Base-by-base conservation (phyloP, 2,329 filamentous ascomycete genomes). In the Hymenoscyphus repandus region DNA sequence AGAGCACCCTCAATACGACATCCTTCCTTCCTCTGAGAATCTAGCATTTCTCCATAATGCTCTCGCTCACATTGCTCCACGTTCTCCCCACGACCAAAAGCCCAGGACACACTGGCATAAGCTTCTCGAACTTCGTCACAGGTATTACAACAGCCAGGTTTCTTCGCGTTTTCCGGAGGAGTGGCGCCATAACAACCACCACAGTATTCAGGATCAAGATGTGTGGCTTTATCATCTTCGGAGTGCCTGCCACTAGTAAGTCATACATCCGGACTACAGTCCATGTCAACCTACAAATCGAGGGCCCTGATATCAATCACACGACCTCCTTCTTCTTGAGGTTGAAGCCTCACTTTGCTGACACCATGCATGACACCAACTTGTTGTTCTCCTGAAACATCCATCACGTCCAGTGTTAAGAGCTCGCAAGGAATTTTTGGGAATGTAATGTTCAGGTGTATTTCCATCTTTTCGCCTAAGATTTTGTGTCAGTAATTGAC, bases 391-490 rank as follows among this genome's bases (percentile, higher is more conserved):
- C 93, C 93, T 18, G 90, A 96, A 22, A 97, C 92, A 72, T 99
- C 93, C 93, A 99, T 99, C 50, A 99, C 92, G 69, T 99, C 93
- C 62, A 99, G 84, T 11, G 93, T 96, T 59, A 97, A 77, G 46
- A 99, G 82, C 70, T 97, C 92, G 73, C 93, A 99, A 9, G 93
- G 93, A 60, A 99, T 80, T 56, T 85, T 84, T 9, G 93, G 93
- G 68, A 99, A 99, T 42, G 90, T 93, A 53, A 99, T 85, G 74
- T 99, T 99, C 71, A 99, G 80, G 69, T 96, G 90, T 59, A 99
- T 99, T 69, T 97, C 93, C 92, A 99, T 97, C 70, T 92, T 90
- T 77, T 99, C 91, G 69, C 90, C 88, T 90, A 45, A 27, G 9
- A 13, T 33, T 27, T 13, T 5, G n/a, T 5, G 44, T 32, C 38